A percentile compares a stretch with the other conserved stretches of the same genome.
Conservation (phyloP, 768 basidiomycete species). For the Auricularia sp. region DNA sequence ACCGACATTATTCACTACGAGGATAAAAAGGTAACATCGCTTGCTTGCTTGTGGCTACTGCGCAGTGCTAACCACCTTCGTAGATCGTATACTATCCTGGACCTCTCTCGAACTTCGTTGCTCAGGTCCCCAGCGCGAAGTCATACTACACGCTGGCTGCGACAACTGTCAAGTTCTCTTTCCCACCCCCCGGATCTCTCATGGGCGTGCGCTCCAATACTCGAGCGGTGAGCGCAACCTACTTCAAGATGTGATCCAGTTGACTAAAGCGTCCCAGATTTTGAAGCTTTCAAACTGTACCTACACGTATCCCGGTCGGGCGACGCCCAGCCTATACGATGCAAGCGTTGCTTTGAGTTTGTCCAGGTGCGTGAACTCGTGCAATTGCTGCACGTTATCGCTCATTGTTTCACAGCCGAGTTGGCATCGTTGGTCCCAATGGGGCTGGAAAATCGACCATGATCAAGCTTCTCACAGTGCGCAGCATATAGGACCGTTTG, state of each 20-base stretch:
- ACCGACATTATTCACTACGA: conserved; percentile 98
- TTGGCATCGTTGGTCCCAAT: conserved; percentile 86
- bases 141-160: conserved; percentile 95
- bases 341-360: conserved; percentile 91
- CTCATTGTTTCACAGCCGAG: conserved; percentile 48
- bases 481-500: conserved; percentile 12
- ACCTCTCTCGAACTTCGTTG: conserved; percentile 85
- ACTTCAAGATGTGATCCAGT: no score
- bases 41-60: conserved; percentile 2
- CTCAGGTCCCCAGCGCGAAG: conserved; percentile 82
- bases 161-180: conserved; percentile 87
- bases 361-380: conserved; percentile 50
- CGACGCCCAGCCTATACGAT: conserved; percentile 69
- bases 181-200: conserved; percentile 89
- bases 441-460: conserved; percentile 95
- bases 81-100: conserved; percentile 90
- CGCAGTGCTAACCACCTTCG: conserved; percentile 5
- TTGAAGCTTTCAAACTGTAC: conserved; percentile 86
- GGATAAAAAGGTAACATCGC: conserved; percentile 59
- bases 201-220: conserved; percentile 97
- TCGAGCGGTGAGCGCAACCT: conserved; percentile 36
- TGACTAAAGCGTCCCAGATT: conserved; percentile 30
- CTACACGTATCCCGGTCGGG: conserved; percentile 84
- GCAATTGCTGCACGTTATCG: conserved; percentile 8
- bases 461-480: conserved; percentile 83